Evolutionary conservation across 2,329 filamentous ascomycete genomes (phyloP), one percentile per base, ranked within the genome.

Genomic region (Fusarium hainanense): DNA sequence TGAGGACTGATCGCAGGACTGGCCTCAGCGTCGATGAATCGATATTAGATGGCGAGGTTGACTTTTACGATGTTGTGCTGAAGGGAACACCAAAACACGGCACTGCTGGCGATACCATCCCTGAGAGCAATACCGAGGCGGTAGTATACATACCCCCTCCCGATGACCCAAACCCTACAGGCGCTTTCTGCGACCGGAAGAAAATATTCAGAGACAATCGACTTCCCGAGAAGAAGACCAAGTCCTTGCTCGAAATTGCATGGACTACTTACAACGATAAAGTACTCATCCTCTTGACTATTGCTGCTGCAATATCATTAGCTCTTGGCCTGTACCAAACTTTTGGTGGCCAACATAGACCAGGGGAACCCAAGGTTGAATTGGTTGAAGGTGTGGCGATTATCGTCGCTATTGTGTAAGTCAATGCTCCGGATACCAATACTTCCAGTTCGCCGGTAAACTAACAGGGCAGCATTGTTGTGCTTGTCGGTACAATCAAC

Each of bases 251-350:
- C 72, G 82, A 84, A 68, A 79, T 92, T 27, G 84, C 90, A 62
- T 93, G 90, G 90, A 86, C 86, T 66, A 89, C 90, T 4, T 92
- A 91, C 77, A 91, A 92, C 70, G 91, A 93, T 78, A 91, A 91
- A 69, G 89, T 93, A 37, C 85, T 93, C 41, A 90, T 93, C 41
- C 80, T 93, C 8, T 80, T 93, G 63, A 91, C 90, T 0, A 84
- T 88, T 37, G 91, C 91, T 12, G 91, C 91, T 3, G 81, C 89
- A 13, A 84, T 93, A 13, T 93, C 90, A 1, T 79, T 93, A 10
- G 89, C 88, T 11, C 82, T 93, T 13, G 91, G 91, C 12, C 81
- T 93, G 3, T 93, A 93, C 72, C 87, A 92, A 76, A 90, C 88
- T 0, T 85, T 91, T 44, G 85, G 86, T 30, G 74, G 81, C 67